Conservation (phyloP, 768 basidiomycete genomes). For the Amanita fuliginea region DNA sequence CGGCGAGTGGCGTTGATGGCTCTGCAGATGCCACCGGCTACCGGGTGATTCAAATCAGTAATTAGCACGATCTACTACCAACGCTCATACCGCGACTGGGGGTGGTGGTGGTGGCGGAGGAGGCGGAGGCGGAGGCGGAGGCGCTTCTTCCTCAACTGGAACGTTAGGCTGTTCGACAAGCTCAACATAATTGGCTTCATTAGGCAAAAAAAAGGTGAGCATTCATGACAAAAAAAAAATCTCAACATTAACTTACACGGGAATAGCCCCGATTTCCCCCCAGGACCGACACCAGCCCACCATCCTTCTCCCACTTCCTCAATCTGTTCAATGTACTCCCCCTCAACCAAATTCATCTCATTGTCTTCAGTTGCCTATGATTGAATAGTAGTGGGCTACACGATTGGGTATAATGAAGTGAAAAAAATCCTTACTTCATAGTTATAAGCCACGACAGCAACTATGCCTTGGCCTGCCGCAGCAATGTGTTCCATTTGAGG, state of each 20-base stretch:
- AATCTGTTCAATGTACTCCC: constrained; percentile 72
- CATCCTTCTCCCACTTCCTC: constrained; percentile 85
- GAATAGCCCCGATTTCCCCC: constrained; percentile 76
- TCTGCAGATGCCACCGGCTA: constrained; percentile 27
- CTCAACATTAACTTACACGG: constrained; percentile 42
- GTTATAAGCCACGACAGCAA: constrained; percentile 69
- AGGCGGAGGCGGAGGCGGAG: constrained; percentile 38
- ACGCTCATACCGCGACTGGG: constrained; percentile 23
- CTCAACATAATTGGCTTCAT: constrained; percentile 79
- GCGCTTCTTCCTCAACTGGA: constrained; percentile 28
- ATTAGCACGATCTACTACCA: not conserved
- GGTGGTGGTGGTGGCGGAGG: constrained; percentile 31
- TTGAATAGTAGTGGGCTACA: not conserved
- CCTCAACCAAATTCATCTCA: constrained; percentile 72
- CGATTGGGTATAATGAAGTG: not conserved
- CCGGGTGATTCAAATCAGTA: not conserved
- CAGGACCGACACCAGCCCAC: constrained; percentile 74
- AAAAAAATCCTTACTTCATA: constrained; percentile 45
- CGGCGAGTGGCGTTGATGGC: constrained; percentile 37
- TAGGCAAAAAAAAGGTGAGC: not conserved
- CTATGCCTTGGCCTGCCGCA: constrained; percentile 31
- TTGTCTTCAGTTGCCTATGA: constrained; percentile 71
- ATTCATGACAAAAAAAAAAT: not conserved
- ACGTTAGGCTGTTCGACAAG: constrained; percentile 38
- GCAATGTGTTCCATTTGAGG: constrained; percentile 11